Percentiles rank a stretch among this genome's conserved stretches.
Evolutionary conservation across 2,329 filamentous ascomycete genomes (phyloP).

Genomic region (Anthostomella pinea): DNA sequence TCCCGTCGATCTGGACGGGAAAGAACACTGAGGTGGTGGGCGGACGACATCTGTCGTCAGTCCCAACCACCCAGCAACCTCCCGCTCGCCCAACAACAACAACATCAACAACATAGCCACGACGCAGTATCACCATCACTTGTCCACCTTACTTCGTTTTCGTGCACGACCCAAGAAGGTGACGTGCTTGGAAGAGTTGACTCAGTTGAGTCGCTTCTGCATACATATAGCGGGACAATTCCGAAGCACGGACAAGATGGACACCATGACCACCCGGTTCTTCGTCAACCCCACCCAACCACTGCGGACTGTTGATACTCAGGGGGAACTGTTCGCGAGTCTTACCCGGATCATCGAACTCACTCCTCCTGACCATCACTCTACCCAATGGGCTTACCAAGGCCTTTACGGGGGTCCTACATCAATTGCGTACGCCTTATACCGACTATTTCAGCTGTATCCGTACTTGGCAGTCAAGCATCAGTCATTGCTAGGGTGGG

Average conservation of each 20-base stretch:
- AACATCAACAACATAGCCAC: too few species aligned
- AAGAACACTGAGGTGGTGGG: too few species aligned
- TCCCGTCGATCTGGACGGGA: too few species aligned
- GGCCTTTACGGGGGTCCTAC: slow-evolving; percentile 54
- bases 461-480: slow-evolving; percentile 43
- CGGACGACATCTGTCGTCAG: too few species aligned
- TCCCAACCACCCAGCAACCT: too few species aligned
- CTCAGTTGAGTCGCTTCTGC: too few species aligned
- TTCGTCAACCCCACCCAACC: slow-evolving; percentile 16
- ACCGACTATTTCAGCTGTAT: slow-evolving; percentile 42
- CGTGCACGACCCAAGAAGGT: too few species aligned
- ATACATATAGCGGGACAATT: too few species aligned
- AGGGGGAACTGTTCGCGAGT: slow-evolving; percentile 22
- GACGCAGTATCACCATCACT: too few species aligned
- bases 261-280: slow-evolving; percentile 14
- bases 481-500: slow-evolving; percentile 44
- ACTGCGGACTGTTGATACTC: slow-evolving; percentile 9
- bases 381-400: slow-evolving; percentile 33
- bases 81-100: too few species aligned
- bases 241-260: slow-evolving; percentile 6
- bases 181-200: too few species aligned
- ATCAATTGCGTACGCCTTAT: slow-evolving; percentile 55
- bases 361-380: slow-evolving; percentile 26
- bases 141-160: too few species aligned
- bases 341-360: slow-evolving; percentile 20